Evolutionary conservation across 352 stramenopile genomes (phyloP).

Genomic region (Phytophthora boehmeriae): DNA sequence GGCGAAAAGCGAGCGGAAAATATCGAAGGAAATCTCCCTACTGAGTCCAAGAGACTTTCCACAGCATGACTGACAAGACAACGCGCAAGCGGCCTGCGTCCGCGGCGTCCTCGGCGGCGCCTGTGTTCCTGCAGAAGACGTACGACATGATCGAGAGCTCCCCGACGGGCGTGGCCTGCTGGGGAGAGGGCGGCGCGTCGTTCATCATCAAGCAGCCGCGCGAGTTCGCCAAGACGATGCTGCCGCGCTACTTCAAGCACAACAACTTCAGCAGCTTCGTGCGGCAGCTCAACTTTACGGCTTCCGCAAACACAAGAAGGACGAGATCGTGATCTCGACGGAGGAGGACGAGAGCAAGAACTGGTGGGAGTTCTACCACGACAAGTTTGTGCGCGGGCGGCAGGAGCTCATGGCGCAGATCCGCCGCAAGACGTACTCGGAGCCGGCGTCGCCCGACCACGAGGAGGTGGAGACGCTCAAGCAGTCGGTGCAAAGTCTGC

Average conservation of each 20-base stretch:
- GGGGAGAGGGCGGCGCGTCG: constrained; percentile 79
- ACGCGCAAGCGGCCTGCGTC: constrained; percentile 35
- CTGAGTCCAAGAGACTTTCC: constrained; percentile 14
- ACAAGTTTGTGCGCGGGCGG: constrained; percentile 88
- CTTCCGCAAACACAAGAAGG: constrained; percentile 94
- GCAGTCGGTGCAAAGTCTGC: constrained; percentile 72
- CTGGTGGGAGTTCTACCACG: constrained; percentile 93
- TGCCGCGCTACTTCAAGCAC: constrained; percentile 95
- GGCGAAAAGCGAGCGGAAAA: constrained; percentile 11
- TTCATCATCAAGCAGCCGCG: constrained; percentile 93
- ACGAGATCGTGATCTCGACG: constrained; percentile 84
- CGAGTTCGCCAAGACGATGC: constrained; percentile 91
- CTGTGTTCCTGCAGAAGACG: constrained; percentile 93
- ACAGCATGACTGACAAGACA: constrained; percentile 39
- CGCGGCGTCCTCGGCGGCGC: constrained; percentile 31
- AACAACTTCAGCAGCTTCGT: constrained; percentile 95
- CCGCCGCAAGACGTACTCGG: constrained; percentile 87
- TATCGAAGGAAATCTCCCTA: constrained; percentile 35
- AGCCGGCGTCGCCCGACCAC: constrained; percentile 73
- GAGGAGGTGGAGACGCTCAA: constrained; percentile 83
- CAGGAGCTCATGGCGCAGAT: constrained; percentile 89
- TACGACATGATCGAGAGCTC: constrained; percentile 95
- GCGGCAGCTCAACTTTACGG: constrained; percentile 95
- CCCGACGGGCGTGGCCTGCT: constrained; percentile 72
- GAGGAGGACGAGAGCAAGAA: constrained; percentile 82